Conservation (phyloP, 2,329 filamentous ascomycete genomes). For the Penicillium palitans region DNA sequence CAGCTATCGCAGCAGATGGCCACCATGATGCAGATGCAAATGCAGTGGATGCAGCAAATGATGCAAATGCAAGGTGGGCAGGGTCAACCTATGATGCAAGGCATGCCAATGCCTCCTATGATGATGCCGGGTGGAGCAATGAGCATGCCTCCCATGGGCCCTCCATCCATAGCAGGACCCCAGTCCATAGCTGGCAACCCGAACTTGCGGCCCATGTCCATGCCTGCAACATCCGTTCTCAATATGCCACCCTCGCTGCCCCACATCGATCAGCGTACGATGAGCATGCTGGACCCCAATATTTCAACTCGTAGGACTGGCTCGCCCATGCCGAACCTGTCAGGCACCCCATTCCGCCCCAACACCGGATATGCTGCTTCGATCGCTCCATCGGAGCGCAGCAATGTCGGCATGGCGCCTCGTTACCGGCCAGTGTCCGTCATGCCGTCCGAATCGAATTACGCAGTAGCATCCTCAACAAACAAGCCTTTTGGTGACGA, state of each 20-base stretch:
- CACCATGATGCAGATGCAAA: constrained; percentile 90
- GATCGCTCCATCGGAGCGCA: constrained; percentile 92
- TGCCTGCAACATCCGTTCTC: constrained; percentile 37
- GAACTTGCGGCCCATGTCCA: constrained; percentile 51
- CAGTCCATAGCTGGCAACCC: constrained; percentile 27
- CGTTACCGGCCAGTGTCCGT: constrained; percentile 88
- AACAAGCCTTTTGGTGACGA: constrained; percentile 43
- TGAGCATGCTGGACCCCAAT: constrained; percentile 79
- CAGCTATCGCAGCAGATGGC: constrained; percentile 82
- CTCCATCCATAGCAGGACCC: constrained; percentile 18
- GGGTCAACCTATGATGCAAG: constrained; percentile 32
- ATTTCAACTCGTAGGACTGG: constrained; percentile 41
- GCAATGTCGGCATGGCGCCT: constrained; percentile 85
- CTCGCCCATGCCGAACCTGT: constrained; percentile 37
- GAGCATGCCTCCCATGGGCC: constrained; percentile 11
- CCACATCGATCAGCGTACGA: constrained; percentile 60
- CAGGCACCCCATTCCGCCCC: constrained; percentile 30
- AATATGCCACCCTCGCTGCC: constrained; percentile 23
- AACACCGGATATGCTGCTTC: constrained; percentile 71
- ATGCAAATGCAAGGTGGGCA: constrained; percentile 62
- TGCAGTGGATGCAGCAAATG: constrained; percentile 81
- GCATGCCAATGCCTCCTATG: constrained; percentile 21
- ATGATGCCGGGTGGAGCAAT: constrained; percentile 15
- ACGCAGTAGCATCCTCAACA: constrained; percentile 35
- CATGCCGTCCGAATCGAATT: constrained; percentile 43